phyloP scores from a whole-genome alignment of 495 filamentous ascomycete genomes.

The Xylaria castorea region DNA sequence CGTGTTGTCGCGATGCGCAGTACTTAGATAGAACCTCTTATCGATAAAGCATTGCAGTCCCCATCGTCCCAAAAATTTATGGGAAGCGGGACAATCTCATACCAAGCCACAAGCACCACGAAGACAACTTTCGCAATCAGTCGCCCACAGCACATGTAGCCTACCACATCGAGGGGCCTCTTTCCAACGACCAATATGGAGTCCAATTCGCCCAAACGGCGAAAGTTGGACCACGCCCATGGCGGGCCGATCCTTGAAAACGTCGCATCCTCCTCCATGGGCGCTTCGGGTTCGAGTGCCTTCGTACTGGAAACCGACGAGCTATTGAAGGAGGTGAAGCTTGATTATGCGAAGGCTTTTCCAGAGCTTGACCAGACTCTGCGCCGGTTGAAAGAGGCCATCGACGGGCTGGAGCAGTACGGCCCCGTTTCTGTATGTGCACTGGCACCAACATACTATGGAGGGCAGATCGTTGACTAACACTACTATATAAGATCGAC shows the following conservation, averaged over 20 bases:
- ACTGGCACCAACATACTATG: not conserved
- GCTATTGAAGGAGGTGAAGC: conserved; percentile 70
- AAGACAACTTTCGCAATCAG: not conserved
- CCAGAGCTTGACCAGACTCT: conserved; percentile 70
- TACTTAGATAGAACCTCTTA: not conserved
- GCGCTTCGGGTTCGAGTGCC: conserved; percentile 58
- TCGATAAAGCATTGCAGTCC: conserved; percentile 8
- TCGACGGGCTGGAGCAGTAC: conserved; percentile 68
- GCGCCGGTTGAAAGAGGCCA: conserved; percentile 72
- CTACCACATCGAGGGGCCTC: not conserved
- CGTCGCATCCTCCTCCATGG: conserved; percentile 36
- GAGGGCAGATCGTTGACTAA: not conserved
- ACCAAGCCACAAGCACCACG: not conserved
- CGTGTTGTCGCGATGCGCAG: not conserved
- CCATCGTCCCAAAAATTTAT: conserved; percentile 26
- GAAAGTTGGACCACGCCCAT: conserved; percentile 53
- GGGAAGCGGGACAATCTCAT: conserved; percentile 26
- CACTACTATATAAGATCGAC: conserved; percentile 52
- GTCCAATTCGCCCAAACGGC: conserved; percentile 51
- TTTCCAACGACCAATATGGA: conserved; percentile 45
- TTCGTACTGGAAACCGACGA: conserved; percentile 92
- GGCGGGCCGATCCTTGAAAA: conserved; percentile 40
- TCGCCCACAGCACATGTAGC: conserved; percentile 6
- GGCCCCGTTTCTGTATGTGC: conserved; percentile 61
- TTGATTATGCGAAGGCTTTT: conserved; percentile 71